Conservation (phyloP, 371 early-diverging fungal species). For the Quaeritorhiza haematococci region DNA sequence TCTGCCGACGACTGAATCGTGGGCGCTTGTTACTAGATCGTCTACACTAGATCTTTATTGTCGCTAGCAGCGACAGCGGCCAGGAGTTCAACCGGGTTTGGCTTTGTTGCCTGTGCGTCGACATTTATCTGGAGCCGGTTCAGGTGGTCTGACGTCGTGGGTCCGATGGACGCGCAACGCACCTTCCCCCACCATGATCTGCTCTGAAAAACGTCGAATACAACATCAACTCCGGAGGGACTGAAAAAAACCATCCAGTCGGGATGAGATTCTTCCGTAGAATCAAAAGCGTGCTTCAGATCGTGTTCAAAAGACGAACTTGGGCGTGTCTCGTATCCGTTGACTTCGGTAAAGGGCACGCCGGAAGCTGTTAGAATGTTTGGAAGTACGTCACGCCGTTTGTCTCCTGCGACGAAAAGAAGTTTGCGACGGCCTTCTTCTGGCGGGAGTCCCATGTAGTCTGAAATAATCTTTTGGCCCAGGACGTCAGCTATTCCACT, state of each 20-base stretch:
- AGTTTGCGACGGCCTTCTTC: too few species aligned
- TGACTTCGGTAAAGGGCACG: slow-evolving; percentile 31
- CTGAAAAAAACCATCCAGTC: slow-evolving; percentile 56
- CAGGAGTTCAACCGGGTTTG: slow-evolving; percentile 38
- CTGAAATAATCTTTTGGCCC: slow-evolving; percentile 22
- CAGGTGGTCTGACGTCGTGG: slow-evolving; percentile 45
- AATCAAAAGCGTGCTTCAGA: not conserved
- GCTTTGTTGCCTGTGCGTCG: slow-evolving; percentile 35
- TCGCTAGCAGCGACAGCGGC: too few species aligned
- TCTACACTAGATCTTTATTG: too few species aligned
- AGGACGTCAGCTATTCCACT: slow-evolving; percentile 41
- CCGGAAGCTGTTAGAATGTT: slow-evolving; percentile 18
- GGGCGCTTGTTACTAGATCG: too few species aligned
- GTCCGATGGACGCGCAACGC: slow-evolving; percentile 44
- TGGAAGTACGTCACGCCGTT: slow-evolving; percentile 46
- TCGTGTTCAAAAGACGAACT: slow-evolving; percentile 24
- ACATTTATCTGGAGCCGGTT: slow-evolving; percentile 15
- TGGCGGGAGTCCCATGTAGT: not conserved
- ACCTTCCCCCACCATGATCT: slow-evolving; percentile 19
- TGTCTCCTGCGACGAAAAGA: slow-evolving; percentile 56
- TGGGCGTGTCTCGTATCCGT: slow-evolving; percentile 39
- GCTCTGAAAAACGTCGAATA: slow-evolving; percentile 9
- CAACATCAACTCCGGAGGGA: slow-evolving; percentile 52
- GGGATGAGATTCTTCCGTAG: not conserved
- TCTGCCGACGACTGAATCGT: too few species aligned